Evolutionary conservation across 129 eudicot genomes (phyloP), one percentile per base, ranked within the genome.

Genomic region (Silybum marianum): DNA sequence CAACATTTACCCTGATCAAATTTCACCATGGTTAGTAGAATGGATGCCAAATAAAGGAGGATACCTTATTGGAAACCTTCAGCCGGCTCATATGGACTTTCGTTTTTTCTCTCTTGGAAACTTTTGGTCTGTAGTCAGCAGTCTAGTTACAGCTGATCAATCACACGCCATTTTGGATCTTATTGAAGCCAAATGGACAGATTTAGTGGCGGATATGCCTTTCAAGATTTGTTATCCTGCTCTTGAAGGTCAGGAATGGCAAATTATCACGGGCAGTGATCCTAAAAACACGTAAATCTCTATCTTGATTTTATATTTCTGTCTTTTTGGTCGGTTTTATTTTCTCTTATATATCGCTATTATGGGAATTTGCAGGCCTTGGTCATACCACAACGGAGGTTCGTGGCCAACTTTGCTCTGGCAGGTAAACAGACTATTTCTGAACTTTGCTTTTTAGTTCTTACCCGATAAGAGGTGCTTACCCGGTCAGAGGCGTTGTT

Each of bases 361-460:
- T 63, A 19, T 76, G 34, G 79, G n/a, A 3, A 81, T 80, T 66
- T 83, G 82, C 87, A 91, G 93, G 80, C 93, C 93, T 54, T 91
- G 93, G 98, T 91, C 95, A 46, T 91, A 93, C 77, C 98, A 93
- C 82, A 93, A 93, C 63, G 98, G 91, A 60, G 98, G 98, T 28
- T 84, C 97, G 0, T 93, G 98, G 98, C 98, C 98, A 22, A 93
- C 98, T 22, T 84, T 93, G 62, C 89, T 93, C 34, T 93, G 98
- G 98, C 98, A 93, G 98, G 98, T 91, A 81, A 9, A 48, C 42
- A 72, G 26, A 69, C 36, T 46, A 14, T 42, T 79, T 40, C 22
- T 75, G 68, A 28, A 28, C 30, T 28, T 28, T 28, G 30, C 30
- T 28, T 28, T 28, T 28, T 28, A 28, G 30, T 28, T 28, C 7